Base-by-base conservation (phyloP, 2,329 filamentous ascomycete genomes). In the Pezicula radicicola region DNA sequence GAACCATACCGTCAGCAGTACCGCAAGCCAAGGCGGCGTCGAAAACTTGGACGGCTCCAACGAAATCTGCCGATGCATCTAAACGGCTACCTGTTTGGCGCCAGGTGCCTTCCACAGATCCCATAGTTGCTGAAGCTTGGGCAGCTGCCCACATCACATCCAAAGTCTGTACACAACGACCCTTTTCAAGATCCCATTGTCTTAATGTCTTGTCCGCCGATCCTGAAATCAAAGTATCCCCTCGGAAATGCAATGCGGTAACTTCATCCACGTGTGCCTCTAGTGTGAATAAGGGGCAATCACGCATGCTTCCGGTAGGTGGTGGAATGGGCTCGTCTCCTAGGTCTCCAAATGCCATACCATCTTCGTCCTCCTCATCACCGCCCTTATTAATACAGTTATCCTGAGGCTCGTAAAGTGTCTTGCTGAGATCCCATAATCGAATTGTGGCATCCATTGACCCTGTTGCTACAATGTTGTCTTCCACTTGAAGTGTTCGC, bases 141-240 rank as follows among this genome's bases (percentile, higher is more conserved):
- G 94, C 92, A 4, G 94, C 92, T 9, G 94, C 94, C 94, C 94
- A 99, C 68, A 99, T 88, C 6, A 99, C 93, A 70, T 99, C 94
- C 46, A 99, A 77, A 3, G 94, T 99, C 72, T 99, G 94, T 49
- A 99, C 89, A 69, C 94, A 97, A 46, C 94, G 88, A n/a, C 94
- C 94, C 68, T 92, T 97, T 63, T 93, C 89, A 46, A 99, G 79
- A 75, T 99, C 94, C 94, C 94, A 99, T 69, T 99, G 94, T 42
- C 94, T 86, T 50, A 99, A 77, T 1, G 94, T 99, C 78, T 99
- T 99, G 74, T 99, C 94, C 1, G 94, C 88, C 7, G 93, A 97
- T 12, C 94, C 94, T 2, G 94, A 99, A 30, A 99, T 91, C 15
- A 99, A 80, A 0, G 90, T 91, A 60, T 96, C 87, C 50, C 89